Evolutionary conservation across 495 filamentous ascomycete genomes (phyloP).

Genomic region (Venustampulla echinocandica): DNA sequence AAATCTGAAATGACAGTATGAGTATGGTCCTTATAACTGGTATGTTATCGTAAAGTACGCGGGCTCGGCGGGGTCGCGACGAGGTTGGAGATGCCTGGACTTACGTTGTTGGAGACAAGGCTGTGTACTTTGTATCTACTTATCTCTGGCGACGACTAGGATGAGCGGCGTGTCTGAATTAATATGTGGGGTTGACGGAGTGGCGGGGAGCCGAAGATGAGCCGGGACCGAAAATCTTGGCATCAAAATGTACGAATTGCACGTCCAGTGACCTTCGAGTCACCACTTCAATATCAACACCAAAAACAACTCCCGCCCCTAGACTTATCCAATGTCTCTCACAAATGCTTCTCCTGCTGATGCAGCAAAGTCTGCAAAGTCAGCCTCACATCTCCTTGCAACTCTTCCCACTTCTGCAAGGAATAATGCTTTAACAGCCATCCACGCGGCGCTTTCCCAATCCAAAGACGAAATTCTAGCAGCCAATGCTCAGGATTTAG

Average conservation of each 20-base stretch:
- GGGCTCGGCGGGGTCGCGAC: neutral
- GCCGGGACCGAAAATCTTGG: no score
- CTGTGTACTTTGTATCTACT: no score
- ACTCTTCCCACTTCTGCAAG: constrained; percentile 55
- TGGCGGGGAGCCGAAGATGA: no score
- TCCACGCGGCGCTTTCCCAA: constrained; percentile 60
- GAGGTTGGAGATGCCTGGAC: neutral
- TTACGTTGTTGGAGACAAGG: no score
- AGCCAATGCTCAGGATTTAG: constrained; percentile 78
- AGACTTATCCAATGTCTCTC: constrained; percentile 57
- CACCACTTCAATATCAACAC: neutral
- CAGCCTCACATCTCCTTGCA: constrained; percentile 60
- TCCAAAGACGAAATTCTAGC: constrained; percentile 68
- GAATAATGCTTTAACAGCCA: constrained; percentile 74
- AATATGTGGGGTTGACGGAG: neutral
- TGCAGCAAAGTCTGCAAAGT: constrained; percentile 59
- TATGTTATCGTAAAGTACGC: neutral
- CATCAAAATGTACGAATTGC: neutral
- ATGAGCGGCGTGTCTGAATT: neutral
- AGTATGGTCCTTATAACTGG: no score
- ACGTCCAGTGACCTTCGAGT: neutral
- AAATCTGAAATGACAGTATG: neutral
- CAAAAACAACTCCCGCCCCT: neutral
- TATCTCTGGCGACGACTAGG: no score
- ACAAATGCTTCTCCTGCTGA: constrained; percentile 61